Evolutionary conservation across 164 flowering plant genomes (phyloP), one percentile per base, ranked within the genome.

Genomic region (Aristolochia fimbriata): DNA sequence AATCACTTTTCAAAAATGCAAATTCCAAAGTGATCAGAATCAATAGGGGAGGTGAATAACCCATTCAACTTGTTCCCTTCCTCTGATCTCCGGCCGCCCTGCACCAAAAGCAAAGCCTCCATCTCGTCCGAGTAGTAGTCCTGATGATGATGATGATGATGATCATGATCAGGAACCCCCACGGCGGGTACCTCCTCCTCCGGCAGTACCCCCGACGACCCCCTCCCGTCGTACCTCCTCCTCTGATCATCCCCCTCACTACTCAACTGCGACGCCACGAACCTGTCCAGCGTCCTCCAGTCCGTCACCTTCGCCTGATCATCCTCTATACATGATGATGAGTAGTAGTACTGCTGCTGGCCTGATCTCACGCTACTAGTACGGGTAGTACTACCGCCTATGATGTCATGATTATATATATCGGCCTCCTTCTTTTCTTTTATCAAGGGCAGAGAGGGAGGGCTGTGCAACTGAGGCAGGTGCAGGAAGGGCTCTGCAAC

Each of bases 181-280:
- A 2, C 23, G 55, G 78, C 57, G 73, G 71, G 74, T 57, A 47
- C 43, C 59, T 46, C 74, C 76, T 46, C 60, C 76, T 33, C 50
- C 63, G 30, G n/a, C n/a, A n/a, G n/a, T n/a, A n/a, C n/a, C n/a
- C n/a, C n/a, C n/a, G n/a, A n/a, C n/a, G n/a, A 27, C 5, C 30
- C 30, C 30, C 23, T 55, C 79, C 57, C 75, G 71, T 79, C 59
- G 74, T 57, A 47, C 43, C 59, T 46, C 74, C 76, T 46, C 60
- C 76, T 33, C 50, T 65, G 30, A 37, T 58, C 78, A 63, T 57
- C 72, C 62, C 27, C 80, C 80, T 61, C 75, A 88, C n/a, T 90
- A 59, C 97, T 87, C 79, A 87, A 54, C 65, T 91, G 97, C 16
- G 97, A 87, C 14, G 98, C 98, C 21, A 89, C 96, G 73, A 92